Percentiles rank a stretch among this genome's conserved stretches.
These are phyloP conservation scores for Colletotrichum melonis DNA, from an alignment of 2,329 filamentous ascomycete genomes.

Conservation along the genomic window DNA sequence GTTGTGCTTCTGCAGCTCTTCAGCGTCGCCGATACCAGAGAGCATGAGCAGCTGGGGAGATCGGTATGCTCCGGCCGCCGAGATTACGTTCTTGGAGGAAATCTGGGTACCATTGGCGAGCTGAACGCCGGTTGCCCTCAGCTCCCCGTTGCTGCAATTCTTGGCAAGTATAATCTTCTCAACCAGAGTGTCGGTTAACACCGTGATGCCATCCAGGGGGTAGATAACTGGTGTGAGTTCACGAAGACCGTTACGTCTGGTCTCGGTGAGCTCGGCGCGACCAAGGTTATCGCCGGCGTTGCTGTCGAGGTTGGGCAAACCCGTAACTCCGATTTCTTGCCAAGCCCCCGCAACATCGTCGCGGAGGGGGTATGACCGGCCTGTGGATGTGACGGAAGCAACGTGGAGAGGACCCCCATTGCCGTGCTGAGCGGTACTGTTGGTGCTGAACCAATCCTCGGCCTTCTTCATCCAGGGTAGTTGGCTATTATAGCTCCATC, in stretches of 20 bases:
- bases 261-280: constrained; percentile 45
- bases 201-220: constrained; percentile 40
- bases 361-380: constrained; percentile 52
- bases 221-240: constrained; percentile 41
- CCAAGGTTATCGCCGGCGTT: constrained; percentile 45
- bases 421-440: constrained; percentile 50
- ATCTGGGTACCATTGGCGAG: constrained; percentile 40
- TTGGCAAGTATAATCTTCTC: constrained; percentile 37
- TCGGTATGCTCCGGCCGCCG: constrained; percentile 40
- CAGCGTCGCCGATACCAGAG: constrained; percentile 62
- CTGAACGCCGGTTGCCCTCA: constrained; percentile 42
- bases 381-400: constrained; percentile 42
- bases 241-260: constrained; percentile 39
- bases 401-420: constrained; percentile 51
- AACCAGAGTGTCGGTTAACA: constrained; percentile 40
- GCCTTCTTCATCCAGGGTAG: constrained; percentile 28
- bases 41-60: constrained; percentile 63
- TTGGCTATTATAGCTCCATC: constrained; percentile 57
- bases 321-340: constrained; percentile 51
- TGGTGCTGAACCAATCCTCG: constrained; percentile 39
- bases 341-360: constrained; percentile 49
- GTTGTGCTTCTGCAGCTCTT: constrained; percentile 53
- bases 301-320: constrained; percentile 38
- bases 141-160: neutral
- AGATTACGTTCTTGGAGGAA: constrained; percentile 43